Evolutionary conservation across 495 filamentous ascomycete genomes (phyloP).

Genomic region (Hypoxylon fuscum): DNA sequence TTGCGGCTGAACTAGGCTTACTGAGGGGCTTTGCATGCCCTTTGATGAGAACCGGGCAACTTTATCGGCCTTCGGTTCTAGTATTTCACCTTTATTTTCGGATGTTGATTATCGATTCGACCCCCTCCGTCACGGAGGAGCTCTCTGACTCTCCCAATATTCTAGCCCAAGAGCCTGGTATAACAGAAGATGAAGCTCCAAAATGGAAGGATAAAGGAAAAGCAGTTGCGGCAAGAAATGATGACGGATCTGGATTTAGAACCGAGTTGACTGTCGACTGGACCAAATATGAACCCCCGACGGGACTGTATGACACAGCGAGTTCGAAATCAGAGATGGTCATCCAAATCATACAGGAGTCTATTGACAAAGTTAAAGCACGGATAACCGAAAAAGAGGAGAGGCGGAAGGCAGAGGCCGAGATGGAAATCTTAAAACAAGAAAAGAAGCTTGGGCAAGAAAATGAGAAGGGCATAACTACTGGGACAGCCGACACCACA

Average conservation of each 20-base stretch:
- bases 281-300: constrained; percentile 47
- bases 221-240: constrained; percentile 3
- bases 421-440: constrained; percentile 36
- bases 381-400: constrained; percentile 43
- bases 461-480: constrained; percentile 10
- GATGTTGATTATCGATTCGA: constrained; percentile 26
- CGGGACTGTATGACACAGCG: constrained; percentile 36
- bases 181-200: background rate
- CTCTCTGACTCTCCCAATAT: background rate
- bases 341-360: constrained; percentile 39
- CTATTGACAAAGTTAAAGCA: constrained; percentile 45
- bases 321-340: constrained; percentile 41
- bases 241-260: background rate
- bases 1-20: constrained; percentile 24
- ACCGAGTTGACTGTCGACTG: constrained; percentile 39
- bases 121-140: constrained; percentile 27
- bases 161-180: background rate
- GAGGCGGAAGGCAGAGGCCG: constrained; percentile 48
- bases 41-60: background rate
- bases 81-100: constrained; percentile 6
- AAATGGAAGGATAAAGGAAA: constrained; percentile 40
- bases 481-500: constrained; percentile 3
- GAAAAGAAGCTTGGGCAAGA: constrained; percentile 25
- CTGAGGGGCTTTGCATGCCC: constrained; percentile 8
- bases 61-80: constrained; percentile 1